phyloP scores from a whole-genome alignment of 2,329 filamentous ascomycete species.

The Rosellinia necatrix region DNA sequence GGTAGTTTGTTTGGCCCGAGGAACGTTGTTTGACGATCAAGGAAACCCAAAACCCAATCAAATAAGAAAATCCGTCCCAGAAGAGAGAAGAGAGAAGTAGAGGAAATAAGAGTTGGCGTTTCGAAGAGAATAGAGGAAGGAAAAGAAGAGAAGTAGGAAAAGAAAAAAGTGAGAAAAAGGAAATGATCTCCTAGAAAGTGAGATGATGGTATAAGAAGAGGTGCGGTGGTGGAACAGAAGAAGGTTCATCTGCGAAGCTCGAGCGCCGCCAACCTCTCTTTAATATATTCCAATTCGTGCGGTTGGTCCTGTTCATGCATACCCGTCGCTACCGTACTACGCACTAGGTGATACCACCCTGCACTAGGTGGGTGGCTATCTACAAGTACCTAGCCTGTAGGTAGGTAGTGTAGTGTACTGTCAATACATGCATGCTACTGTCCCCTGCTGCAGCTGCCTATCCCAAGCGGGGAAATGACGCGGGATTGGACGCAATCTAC shows the following conservation, averaged over 20 bases:
- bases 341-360: not conserved
- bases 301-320: not conserved
- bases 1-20: constrained; percentile 1
- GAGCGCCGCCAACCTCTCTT: constrained; percentile 23
- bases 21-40: constrained; percentile 5
- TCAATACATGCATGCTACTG: no score
- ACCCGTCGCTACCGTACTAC: not conserved
- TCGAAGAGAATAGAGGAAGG: constrained; percentile 12
- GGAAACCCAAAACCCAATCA: constrained; percentile 31
- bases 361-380: not conserved
- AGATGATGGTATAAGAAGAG: constrained; percentile 27
- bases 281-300: constrained; percentile 30
- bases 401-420: no score
- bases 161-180: constrained; percentile 25
- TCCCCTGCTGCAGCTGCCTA: not conserved
- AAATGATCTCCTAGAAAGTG: constrained; percentile 25
- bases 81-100: constrained; percentile 17
- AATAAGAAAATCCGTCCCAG: constrained; percentile 27
- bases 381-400: no score
- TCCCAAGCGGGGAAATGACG: constrained; percentile 22
- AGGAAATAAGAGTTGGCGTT: constrained; percentile 9
- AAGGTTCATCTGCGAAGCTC: constrained; percentile 12
- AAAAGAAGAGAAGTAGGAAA: constrained; percentile 20
- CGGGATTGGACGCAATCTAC: constrained; percentile 4
- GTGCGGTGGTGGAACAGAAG: constrained; percentile 18